Evolutionary conservation across 1,284 basidiomycete species (phyloP).

Genomic region (Microbotryum silenes-acaulis): DNA sequence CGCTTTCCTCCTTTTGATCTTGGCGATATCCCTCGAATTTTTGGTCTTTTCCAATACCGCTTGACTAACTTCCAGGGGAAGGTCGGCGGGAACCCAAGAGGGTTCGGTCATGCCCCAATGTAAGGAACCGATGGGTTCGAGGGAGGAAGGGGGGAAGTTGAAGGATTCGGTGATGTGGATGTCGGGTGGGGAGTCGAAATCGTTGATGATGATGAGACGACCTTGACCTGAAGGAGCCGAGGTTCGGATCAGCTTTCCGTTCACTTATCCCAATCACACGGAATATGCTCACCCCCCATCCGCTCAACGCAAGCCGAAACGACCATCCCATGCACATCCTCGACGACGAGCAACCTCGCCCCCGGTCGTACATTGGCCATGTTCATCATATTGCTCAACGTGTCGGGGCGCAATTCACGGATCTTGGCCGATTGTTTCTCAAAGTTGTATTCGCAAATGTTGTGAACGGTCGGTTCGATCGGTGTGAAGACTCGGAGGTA

Average conservation of each 20-base stretch:
- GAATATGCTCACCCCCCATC: conserved; percentile 57
- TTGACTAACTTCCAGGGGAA: conserved; percentile 20
- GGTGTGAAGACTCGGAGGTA: conserved; percentile 84
- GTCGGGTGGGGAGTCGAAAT: conserved; percentile 82
- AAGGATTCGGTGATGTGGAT: conserved; percentile 76
- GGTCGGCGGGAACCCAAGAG: conserved; percentile 59
- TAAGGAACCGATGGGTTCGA: conserved; percentile 55
- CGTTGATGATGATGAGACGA: conserved; percentile 73
- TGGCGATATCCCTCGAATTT: conserved; percentile 60
- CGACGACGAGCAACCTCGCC: conserved; percentile 78
- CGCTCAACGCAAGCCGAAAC: conserved; percentile 77
- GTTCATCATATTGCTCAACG: conserved; percentile 78
- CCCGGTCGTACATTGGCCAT: conserved; percentile 77
- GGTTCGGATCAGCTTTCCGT: background rate
- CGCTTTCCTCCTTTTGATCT: conserved; percentile 63
- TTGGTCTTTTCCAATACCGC: conserved; percentile 42
- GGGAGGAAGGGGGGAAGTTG: conserved; percentile 62
- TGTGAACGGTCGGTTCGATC: conserved; percentile 77
- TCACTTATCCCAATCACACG: background rate
- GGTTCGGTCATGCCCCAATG: conserved; percentile 89
- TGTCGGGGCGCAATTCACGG: conserved; percentile 76
- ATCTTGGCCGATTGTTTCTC: conserved; percentile 63
- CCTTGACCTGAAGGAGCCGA: conserved; percentile 55
- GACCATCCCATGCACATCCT: conserved; percentile 77
- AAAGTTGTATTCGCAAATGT: conserved; percentile 85